Base-by-base conservation (phyloP, 208 protist genomes). In the Leptomonas pyrrhocoris region DNA sequence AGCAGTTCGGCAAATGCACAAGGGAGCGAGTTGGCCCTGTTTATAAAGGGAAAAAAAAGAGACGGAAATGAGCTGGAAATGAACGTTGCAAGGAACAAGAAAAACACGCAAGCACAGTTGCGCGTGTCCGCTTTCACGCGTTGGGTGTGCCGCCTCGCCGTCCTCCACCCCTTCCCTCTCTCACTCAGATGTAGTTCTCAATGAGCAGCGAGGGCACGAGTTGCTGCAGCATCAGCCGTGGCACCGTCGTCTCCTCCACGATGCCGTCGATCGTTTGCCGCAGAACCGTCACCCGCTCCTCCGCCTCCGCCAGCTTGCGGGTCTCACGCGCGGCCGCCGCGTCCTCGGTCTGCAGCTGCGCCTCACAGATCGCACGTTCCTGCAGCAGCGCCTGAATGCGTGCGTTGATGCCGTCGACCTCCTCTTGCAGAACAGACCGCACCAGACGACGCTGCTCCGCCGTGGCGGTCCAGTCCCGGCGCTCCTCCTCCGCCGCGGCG, bases 121-220 rank as follows among this genome's bases (percentile, higher is more conserved):
- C n/a, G n/a, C n/a, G n/a, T n/a, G n/a, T n/a, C n/a, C n/a, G n/a
- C n/a, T n/a, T n/a, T n/a, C n/a, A n/a, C n/a, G n/a, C n/a, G n/a
- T n/a, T n/a, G n/a, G n/a, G 16, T n/a, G 11, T 12, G 11, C 43
- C 16, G 5, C 16, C 43, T 21, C 43, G 16, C 18, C 4, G 2
- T 3, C 43, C 4, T 48, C 3, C 43, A 48, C 18, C 2, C 18
- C 4, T 6, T 5, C 43, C 16, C 43, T 54, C n/a, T n/a, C 34
- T 38, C 34, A 9, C 28, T 77, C 40, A 83, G 40, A 64, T 68
- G 59, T 94, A 95, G 76, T 95, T 95, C 11, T 94, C 84, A 43
- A 95, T 85, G 60, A 89, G 67, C 19, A 95, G 68, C 38, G 87
- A 88, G 5, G 90, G 90, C 13, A 95, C 86, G 2, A 92, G 68